Evolutionary conservation across 164 flowering plant genomes (phyloP).

Genomic region (Dillenia suffruticosa): DNA sequence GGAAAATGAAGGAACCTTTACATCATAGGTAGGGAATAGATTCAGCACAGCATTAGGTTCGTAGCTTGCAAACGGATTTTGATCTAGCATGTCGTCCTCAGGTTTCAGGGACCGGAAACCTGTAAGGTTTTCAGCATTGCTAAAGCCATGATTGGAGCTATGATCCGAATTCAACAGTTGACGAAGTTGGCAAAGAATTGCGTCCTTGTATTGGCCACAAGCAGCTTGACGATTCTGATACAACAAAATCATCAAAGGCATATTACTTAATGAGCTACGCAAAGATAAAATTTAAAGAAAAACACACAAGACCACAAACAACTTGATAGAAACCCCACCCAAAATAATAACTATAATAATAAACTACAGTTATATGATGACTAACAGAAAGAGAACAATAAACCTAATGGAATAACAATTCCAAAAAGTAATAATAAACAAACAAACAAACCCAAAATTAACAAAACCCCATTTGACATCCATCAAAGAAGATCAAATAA

Average conservation of each 20-base stretch:
- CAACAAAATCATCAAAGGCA: conserved; percentile 6
- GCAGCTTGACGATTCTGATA: conserved; percentile 59
- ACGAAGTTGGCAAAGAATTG: conserved; percentile 61
- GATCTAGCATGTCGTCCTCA: conserved; percentile 17
- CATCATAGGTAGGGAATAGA: conserved; percentile 26
- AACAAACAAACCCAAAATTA: neutral
- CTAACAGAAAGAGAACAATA: too few relatives aligned
- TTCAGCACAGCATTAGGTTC: conserved; percentile 17
- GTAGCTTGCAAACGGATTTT: conserved; percentile 6
- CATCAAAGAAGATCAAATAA: neutral
- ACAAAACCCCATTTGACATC: neutral
- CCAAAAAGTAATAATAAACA: conserved; percentile 1
- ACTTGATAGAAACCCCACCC: too few relatives aligned
- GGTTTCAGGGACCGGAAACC: conserved; percentile 23
- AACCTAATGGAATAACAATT: too few relatives aligned
- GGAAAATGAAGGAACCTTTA: conserved; percentile 1
- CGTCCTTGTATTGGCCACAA: conserved; percentile 76
- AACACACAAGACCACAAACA: too few relatives aligned
- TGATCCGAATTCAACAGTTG: conserved; percentile 45
- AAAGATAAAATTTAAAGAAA: too few relatives aligned
- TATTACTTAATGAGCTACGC: too few relatives aligned
- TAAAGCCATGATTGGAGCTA: conserved; percentile 19
- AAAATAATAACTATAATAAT: too few relatives aligned
- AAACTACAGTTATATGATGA: too few relatives aligned
- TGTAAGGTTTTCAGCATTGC: conserved; percentile 20